Evolutionary conservation across 2,329 filamentous ascomycete genomes (phyloP).

Genomic region (Fusarium foetens): DNA sequence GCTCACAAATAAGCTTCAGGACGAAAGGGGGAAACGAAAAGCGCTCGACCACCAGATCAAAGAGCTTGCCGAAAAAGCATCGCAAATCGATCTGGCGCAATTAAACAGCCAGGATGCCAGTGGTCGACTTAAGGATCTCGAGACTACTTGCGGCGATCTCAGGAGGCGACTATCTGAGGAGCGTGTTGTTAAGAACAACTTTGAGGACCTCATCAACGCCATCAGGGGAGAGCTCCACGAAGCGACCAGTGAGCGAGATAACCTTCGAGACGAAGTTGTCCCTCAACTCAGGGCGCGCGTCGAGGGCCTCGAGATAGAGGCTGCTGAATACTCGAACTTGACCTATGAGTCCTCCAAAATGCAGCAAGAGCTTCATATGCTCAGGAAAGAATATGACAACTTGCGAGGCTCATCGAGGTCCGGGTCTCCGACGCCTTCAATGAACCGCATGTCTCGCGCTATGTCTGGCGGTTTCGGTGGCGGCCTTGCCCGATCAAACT

Average conservation of each 20-base stretch:
- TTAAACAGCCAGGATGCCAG: slow-evolving; percentile 66
- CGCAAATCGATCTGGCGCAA: slow-evolving; percentile 66
- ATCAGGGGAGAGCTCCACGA: slow-evolving; percentile 85
- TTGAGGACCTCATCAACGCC: slow-evolving; percentile 88
- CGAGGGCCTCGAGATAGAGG: slow-evolving; percentile 80
- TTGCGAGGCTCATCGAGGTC: slow-evolving; percentile 57
- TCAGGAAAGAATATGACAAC: slow-evolving; percentile 74
- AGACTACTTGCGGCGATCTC: slow-evolving; percentile 82
- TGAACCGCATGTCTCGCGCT: slow-evolving; percentile 44
- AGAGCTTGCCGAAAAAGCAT: slow-evolving; percentile 80
- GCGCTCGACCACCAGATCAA: slow-evolving; percentile 86
- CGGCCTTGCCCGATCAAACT: slow-evolving; percentile 73
- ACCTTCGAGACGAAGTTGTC: slow-evolving; percentile 87
- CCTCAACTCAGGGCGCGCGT: slow-evolving; percentile 80
- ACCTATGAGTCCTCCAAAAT: slow-evolving; percentile 85
- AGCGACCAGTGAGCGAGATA: slow-evolving; percentile 88
- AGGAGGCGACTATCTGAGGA: slow-evolving; percentile 86
- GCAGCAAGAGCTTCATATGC: slow-evolving; percentile 82
- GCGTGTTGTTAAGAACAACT: slow-evolving; percentile 87
- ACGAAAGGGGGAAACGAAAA: slow-evolving; percentile 80
- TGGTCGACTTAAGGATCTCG: slow-evolving; percentile 78
- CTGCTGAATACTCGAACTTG: slow-evolving; percentile 75
- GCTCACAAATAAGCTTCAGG: slow-evolving; percentile 85
- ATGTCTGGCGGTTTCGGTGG: slow-evolving; percentile 62
- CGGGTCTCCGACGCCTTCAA: slow-evolving; percentile 35